Base-by-base conservation (phyloP, 1,139 yeast species). In the Geotrichum cucujoidarum region DNA sequence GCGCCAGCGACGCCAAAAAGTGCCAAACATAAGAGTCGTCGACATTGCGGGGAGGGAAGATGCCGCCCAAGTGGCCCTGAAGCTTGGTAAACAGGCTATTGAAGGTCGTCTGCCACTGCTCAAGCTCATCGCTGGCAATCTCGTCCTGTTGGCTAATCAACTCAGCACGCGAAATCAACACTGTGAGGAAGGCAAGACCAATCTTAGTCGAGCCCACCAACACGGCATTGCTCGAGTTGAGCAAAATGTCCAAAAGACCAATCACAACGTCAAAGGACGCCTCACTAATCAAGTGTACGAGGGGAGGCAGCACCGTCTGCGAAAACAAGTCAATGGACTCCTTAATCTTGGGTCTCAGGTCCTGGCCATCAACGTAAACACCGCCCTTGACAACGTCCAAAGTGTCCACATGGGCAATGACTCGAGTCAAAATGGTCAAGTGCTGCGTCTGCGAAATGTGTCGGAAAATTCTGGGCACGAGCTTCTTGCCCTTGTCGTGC, bases 1-100 rank as follows among this genome's bases (percentile, higher is more conserved):
- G 74, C 0, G 97, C 94, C 53, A 92, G 75, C 13, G 96, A 85
- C 32, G 98, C 98, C 68, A 92, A 76, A 63, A 92, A 90, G 70
- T 92, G 97, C 98, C 98, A 92, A 43, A 89, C 90, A 61, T 90
- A 89, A 0, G 95, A 79, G 55, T 83, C 90, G 62, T 87, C 95
- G 53, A 78, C 84, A 33, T 60, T 58, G 53, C 67, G 60, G 43
- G 92, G 89, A 46, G 97, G 97, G 83, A 92, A 90, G 48, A 90
- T 78, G 24, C 80, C 73, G 2, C 83, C 74, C 50, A 92, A 75
- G 64, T 88, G 81, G 20, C 90, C 87, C 66, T 88, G 95, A 55
- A 90, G 72, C 4, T 83, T 73, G 24, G 84, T 79, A 69, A 92
- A 92, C 55, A 92, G 72, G 57, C 80, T 81, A 65, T 87, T 95